phyloP scores from a whole-genome alignment of 371 early-diverging fungal genomes.

The Homolaphlyctis polyrhiza region DNA sequence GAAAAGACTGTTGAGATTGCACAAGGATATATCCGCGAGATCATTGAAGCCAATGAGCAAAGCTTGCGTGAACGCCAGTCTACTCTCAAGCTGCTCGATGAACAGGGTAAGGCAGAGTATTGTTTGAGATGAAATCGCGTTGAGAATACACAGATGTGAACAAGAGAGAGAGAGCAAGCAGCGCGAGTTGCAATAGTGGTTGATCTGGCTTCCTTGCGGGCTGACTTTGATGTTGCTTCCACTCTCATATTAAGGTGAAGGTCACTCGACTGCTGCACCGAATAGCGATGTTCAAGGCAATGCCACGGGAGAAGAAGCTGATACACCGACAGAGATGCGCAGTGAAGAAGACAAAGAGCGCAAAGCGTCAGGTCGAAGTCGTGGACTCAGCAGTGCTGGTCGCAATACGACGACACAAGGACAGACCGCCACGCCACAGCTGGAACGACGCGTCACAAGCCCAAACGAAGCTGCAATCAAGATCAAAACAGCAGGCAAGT shows the following conservation, averaged over 20 bases:
- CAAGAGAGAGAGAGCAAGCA: neutral
- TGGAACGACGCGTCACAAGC: neutral
- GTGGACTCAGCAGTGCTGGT: neutral
- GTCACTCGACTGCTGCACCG: too few species aligned
- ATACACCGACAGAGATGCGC: neutral
- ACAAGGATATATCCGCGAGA: constrained; percentile 11
- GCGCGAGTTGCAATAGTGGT: too few species aligned
- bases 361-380: neutral
- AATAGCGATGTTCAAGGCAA: too few species aligned
- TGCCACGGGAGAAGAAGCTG: neutral
- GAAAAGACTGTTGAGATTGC: constrained; percentile 12
- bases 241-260: too few species aligned
- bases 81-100: neutral
- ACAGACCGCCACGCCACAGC: neutral
- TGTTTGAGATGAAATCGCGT: too few species aligned
- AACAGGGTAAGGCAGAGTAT: too few species aligned
- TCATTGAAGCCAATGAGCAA: constrained; percentile 24
- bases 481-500: too few species aligned
- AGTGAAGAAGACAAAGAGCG: neutral
- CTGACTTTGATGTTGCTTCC: too few species aligned
- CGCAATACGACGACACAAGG: neutral
- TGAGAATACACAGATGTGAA: neutral
- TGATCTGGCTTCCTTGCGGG: too few species aligned
- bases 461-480: neutral
- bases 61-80: constrained; percentile 3